Evolutionary conservation across 208 protist genomes (phyloP), one percentile per base, ranked within the genome.

Genomic region (Strigomonas culicis): DNA sequence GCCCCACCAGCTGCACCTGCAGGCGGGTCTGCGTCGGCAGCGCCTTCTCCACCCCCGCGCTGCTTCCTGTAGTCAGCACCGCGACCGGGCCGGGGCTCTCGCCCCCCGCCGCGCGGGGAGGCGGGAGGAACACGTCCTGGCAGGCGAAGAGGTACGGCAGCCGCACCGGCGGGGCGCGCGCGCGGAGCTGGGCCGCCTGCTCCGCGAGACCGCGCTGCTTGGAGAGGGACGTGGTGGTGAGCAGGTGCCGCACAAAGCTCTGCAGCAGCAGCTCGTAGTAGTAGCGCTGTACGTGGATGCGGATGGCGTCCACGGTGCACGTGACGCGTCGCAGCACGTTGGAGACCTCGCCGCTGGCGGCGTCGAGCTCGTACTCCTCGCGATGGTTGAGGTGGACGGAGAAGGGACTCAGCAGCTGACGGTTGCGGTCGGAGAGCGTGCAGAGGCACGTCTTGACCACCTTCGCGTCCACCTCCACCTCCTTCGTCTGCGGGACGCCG

Each of bases 261-360:
- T 63, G 72, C n/a, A 86, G 58, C 21, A 86, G 52, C 32, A 78
- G 56, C 68, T 86, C 80, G 74, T 86, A 86, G 56, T 80, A 71
- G 0, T 55, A 51, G 27, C 73, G 66, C 34, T 67, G 59, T 15
- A 86, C 65, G 22, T 82, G 19, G 39, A 86, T 56, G 21, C 28
- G 13, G 39, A 86, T 51, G 15, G 49, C 41, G 32, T 69, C 66
- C 11, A 86, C 28, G 34, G 17, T 61, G 60, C 34, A 82, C 22
- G 22, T 70, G 25, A 30, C 57, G 15, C 19, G 8, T 1, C 13
- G 39, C 39, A 15, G 8, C 15, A 44, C 39, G 19, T 17, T 44
- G 15, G 11, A 44, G 11, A 44, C 19, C 1, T 25, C 22, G 19
- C 28, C 57, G 19, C 4, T 47, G 15, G 13, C 22, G 1, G 57